Evolutionary conservation across 768 basidiomycete species (phyloP), one percentile per base, ranked within the genome.

Genomic region (Lyophyllum decastes): DNA sequence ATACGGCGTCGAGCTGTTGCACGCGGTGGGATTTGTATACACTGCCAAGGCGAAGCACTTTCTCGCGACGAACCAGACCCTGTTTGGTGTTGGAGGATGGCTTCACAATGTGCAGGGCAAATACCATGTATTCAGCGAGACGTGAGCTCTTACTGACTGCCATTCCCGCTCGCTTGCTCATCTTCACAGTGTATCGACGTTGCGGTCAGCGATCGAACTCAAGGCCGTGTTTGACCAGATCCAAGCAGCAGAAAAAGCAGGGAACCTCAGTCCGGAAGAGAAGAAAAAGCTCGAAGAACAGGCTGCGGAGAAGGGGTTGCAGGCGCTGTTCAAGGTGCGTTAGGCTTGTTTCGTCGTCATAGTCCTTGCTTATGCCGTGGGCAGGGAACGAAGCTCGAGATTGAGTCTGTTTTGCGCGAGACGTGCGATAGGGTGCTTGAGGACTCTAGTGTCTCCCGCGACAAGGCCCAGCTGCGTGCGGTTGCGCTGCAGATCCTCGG

Each of bases 121-220:
- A 74, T 95, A 94, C 49, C 93, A 95, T 66, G 89, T 95, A 17
- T 91, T 96, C 72, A 94, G 92, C 68, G 93, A 95, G 76, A 94
- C 92, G 90, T 92, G 61, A 64, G 90, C n/a, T 16, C 78, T 44
- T n/a, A 43, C 47, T 46, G 35, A 57, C n/a, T 25, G 19, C 46
- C 25, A 9, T 38, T 46, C n/a, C n/a, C n/a, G n/a, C n/a, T 17
- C 24, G 26, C 38, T 22, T 11, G 30, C 34, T 30, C 44, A 27
- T 38, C 53, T 38, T 59, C 19, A 27, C 40, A 93, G 90, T 8
- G 90, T 94, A 16, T 94, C 92, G 9, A 94, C 92, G 0, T 72
- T 94, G 12, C 86, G 91, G 21, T 85, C 92, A 2, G 94, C 94
- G 0, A 89, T 95, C 59, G 94, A 95, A 66, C 81, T 95, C 58